These are phyloP conservation scores for Cladosporium sp. DNA, from an alignment of 2,329 filamentous ascomycete species.

Conservation along the genomic window DNA sequence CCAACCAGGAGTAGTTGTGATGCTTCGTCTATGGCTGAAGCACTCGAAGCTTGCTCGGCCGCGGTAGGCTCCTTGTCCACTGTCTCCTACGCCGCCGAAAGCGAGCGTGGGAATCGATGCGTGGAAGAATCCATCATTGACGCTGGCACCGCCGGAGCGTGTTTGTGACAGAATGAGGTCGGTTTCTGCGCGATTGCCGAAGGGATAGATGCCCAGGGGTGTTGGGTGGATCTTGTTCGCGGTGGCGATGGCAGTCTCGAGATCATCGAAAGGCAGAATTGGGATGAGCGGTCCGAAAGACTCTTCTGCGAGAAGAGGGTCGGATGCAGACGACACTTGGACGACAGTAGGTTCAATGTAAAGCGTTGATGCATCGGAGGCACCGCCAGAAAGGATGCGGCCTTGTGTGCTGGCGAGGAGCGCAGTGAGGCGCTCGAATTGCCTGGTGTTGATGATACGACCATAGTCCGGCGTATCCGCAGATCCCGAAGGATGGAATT, in stretches of 20 bases:
- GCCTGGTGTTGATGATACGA: slow-evolving; percentile 73
- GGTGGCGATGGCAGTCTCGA: slow-evolving; percentile 81
- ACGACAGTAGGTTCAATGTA: slow-evolving; percentile 94
- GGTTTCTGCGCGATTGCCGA: slow-evolving; percentile 76
- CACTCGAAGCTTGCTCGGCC: slow-evolving; percentile 69
- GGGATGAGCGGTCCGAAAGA: slow-evolving; percentile 91
- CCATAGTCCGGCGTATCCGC: slow-evolving; percentile 73
- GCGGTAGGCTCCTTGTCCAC: slow-evolving; percentile 70
- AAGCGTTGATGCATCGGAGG: slow-evolving; percentile 71
- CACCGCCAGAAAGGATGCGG: slow-evolving; percentile 81
- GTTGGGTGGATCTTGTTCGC: slow-evolving; percentile 79
- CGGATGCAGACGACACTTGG: slow-evolving; percentile 69
- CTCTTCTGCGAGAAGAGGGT: slow-evolving; percentile 76
- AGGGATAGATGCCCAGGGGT: slow-evolving; percentile 78
- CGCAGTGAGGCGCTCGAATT: slow-evolving; percentile 79
- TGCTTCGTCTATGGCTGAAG: slow-evolving; percentile 59
- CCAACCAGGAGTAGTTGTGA: slow-evolving; percentile 63
- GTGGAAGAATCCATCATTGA: slow-evolving; percentile 64
- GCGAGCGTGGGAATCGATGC: slow-evolving; percentile 65
- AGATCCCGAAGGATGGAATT: slow-evolving; percentile 81
- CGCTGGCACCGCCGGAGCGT: slow-evolving; percentile 47
- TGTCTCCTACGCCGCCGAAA: slow-evolving; percentile 80
- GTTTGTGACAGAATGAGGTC: slow-evolving; percentile 54
- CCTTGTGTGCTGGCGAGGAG: slow-evolving; percentile 84
- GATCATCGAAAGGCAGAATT: slow-evolving; percentile 69